Percentiles rank a stretch among this genome's conserved stretches.
These are phyloP conservation scores for Gaeumannomyces sp. DNA, from an alignment of 2,329 filamentous ascomycete genomes.

Conservation along the genomic window DNA sequence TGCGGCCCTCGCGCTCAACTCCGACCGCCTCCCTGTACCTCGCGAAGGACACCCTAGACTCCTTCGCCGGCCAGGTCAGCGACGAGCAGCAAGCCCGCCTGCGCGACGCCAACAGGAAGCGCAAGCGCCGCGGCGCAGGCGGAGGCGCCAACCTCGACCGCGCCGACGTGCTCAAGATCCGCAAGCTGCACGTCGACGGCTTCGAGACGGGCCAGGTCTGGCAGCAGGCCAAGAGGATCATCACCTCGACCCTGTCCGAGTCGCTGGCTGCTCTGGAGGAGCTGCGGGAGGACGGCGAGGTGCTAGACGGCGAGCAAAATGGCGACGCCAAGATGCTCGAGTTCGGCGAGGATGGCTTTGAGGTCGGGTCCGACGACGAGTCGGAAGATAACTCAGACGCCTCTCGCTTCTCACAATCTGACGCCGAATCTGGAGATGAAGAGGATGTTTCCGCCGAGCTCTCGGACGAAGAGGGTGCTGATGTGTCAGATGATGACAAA, in stretches of 20 bases:
- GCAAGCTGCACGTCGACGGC: conserved; percentile 78
- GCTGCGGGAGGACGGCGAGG: conserved; percentile 35
- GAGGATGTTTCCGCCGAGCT: conserved; percentile 3
- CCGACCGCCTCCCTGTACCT: conserved; percentile 65
- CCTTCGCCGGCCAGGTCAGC: conserved; percentile 66
- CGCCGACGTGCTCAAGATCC: conserved; percentile 61
- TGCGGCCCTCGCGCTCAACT: conserved; percentile 64
- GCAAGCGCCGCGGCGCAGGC: conserved; percentile 52
- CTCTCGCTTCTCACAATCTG: neutral
- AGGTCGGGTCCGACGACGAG: conserved; percentile 30
- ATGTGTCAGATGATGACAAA: conserved; percentile 21
- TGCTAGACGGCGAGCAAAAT: neutral
- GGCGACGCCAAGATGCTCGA: conserved; percentile 21
- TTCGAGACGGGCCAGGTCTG: conserved; percentile 87
- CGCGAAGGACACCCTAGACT: conserved; percentile 75
- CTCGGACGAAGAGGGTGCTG: conserved; percentile 19
- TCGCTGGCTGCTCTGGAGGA: conserved; percentile 41
- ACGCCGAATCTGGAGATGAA: neutral
- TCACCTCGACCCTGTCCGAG: conserved; percentile 50
- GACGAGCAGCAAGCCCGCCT: conserved; percentile 64
- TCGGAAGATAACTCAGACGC: conserved; percentile 25
- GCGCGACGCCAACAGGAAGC: conserved; percentile 61
- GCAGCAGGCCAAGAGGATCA: conserved; percentile 84
- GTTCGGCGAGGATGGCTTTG: conserved; percentile 32
- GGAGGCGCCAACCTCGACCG: conserved; percentile 28